Evolutionary conservation across 106 monocot species (phyloP), one percentile per base, ranked within the genome.

Genomic region (Dendrobium nobile): DNA sequence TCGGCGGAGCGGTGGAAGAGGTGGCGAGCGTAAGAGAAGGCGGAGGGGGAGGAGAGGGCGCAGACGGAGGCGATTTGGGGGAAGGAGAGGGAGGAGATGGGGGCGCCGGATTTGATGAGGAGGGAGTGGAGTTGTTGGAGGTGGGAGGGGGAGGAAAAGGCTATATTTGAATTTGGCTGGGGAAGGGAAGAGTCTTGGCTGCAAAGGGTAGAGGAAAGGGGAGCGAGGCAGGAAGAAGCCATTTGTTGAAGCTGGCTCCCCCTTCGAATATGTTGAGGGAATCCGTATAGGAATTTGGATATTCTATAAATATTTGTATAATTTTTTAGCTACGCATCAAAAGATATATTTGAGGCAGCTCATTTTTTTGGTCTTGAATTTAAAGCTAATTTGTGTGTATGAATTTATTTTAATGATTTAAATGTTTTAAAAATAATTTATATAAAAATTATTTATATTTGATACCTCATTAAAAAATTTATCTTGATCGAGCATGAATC

Each of bases 101-200:
- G 80, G 19, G 73, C 70, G 4, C 72, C 73, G 40, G 87, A 37
- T 76, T 94, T 89, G 82, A 89, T 42, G 85, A 87, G 85, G 18
- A 75, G 86, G 64, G 86, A 75, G 79, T 90, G 94, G 83, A 94
- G 79, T 26, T 92, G 91, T 11, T 83, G 59, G 83, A 92, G 78
- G 10, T 86, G 84, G 17, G 85, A 85, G 4, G 88, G 84, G 10
- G 91, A 65, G 54, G 87, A 41, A 72, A 78, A 51, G 27, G 64
- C 77, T 20, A 28, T 42, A 13, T 51, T 51, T 51, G 15, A 51
- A 51, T 74, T 58, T 37, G 28, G 43, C 3, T 17, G 65, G 74
- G 67, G 40, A 22, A 26, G 17, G 41, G 43, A 9, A 20, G 74
- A 19, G 74, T 43, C 0, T 44, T 44, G 74, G 44, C 44, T 18